Evolutionary conservation across 2,329 filamentous ascomycete species (phyloP), one percentile per base, ranked within the genome.

Genomic region (Penicillium sp.): DNA sequence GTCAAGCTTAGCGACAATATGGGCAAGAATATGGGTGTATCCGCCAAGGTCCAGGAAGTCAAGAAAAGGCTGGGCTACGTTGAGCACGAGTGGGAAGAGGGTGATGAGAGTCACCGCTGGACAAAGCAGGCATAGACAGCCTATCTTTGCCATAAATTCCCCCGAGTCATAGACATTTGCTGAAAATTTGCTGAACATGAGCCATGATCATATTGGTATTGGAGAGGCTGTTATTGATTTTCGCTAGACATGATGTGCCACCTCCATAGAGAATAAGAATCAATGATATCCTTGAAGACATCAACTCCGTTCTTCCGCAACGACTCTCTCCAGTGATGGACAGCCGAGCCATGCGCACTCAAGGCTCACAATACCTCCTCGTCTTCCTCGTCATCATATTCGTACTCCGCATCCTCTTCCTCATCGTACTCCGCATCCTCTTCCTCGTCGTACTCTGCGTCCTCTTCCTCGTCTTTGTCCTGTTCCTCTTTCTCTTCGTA

Each of bases 1-100:
- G 82, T 98, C 64, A 98, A 98, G 75, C 87, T 98, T 58, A 96
- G 83, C 56, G 85, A 91, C 68, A 96, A 97, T 64, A 78, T 84
- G 57, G 81, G 89, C 40, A 98, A 98, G 77, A 98, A 98, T 64
- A 97, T 89, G 0, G 93, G 93, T 7, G 85, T 96, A 64, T 81
- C 82, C 61, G 77, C 77, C 19, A 87, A 85, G 1, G 87, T 98
- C 0, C 76, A 83, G 49, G 81, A 83, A 57, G 89, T 97, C 54
- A 98, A 98, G 78, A 77, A 80, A 62, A 78, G 85, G 55, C 77
- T 96, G 37, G 89, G 89, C 0, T 97, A 98, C 64, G 77, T 84
- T 4, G 91, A 97, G 72, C 84, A 85, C 59, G 76, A 81, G 26
- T 96, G 93, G 89, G 77, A 78, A 50, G 84, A 82, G 5, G 90